Evolutionary conservation across 2,329 filamentous ascomycete genomes (phyloP).

Genomic region (Polytolypa hystricis): DNA sequence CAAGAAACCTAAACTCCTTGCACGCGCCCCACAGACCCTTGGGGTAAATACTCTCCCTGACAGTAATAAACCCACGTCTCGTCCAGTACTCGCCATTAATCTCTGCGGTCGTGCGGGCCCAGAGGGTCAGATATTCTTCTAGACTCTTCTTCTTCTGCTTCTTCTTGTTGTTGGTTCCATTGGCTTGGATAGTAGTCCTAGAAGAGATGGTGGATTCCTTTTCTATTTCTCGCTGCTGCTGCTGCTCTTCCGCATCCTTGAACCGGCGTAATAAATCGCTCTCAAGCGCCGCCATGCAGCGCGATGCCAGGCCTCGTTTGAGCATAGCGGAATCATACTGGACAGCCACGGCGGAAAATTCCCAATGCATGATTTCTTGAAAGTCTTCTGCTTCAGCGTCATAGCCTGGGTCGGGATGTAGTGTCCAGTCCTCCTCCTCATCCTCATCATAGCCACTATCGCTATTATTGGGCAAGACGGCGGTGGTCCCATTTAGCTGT

Average conservation of each 20-base stretch:
- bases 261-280: conserved; percentile 2
- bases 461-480: too few species aligned
- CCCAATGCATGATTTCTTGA: not conserved
- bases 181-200: too few species aligned
- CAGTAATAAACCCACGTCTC: not conserved
- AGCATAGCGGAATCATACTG: not conserved
- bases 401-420: too few species aligned
- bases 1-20: not conserved
- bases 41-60: not conserved
- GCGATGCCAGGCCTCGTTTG: conserved; percentile 2
- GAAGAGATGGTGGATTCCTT: not conserved
- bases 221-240: not conserved
- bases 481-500: too few species aligned
- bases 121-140: conserved; percentile 1
- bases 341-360: conserved; percentile 2
- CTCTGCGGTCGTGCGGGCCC: not conserved
- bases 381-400: not conserved
- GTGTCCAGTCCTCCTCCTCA: too few species aligned
- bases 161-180: too few species aligned
- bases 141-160: too few species aligned
- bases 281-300: conserved; percentile 1
- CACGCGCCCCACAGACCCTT: conserved; percentile 1
- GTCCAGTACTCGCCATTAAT: conserved; percentile 3
- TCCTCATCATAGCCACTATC: not conserved
- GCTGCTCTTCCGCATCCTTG: not conserved